A percentile compares a stretch with the other conserved stretches of the same genome.
phyloP scores from a whole-genome alignment of 2,329 filamentous ascomycete species.

The Aspergillus hiratsukae region DNA sequence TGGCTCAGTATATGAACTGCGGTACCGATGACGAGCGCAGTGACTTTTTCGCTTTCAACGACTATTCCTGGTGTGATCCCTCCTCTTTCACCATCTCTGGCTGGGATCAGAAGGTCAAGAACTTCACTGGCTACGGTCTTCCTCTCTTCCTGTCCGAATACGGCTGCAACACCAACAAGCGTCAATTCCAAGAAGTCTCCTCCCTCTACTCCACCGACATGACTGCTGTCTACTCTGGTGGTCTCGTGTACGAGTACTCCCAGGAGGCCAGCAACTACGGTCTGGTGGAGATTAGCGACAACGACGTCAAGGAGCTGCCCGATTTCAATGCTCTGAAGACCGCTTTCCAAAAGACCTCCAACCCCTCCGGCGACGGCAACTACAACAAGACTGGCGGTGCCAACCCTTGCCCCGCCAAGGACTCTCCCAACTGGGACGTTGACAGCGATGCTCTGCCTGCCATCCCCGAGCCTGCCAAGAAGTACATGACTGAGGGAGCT shows the following conservation, averaged over 20 bases:
- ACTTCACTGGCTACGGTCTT: slow-evolving; percentile 79
- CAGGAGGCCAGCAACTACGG: slow-evolving; percentile 79
- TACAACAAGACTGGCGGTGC: slow-evolving; percentile 53
- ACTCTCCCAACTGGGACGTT: slow-evolving; percentile 54
- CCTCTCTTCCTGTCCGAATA: slow-evolving; percentile 95
- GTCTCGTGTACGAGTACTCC: slow-evolving; percentile 93
- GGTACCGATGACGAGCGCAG: slow-evolving; percentile 76
- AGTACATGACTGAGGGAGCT: slow-evolving; percentile 56
- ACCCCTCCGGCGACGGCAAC: slow-evolving; percentile 54
- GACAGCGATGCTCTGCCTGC: slow-evolving; percentile 50
- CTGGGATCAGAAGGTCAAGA: slow-evolving; percentile 84
- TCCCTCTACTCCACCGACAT: slow-evolving; percentile 79
- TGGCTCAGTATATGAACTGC: slow-evolving; percentile 91
- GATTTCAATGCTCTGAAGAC: slow-evolving; percentile 60
- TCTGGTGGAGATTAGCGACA: slow-evolving; percentile 62
- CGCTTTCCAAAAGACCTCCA: slow-evolving; percentile 47
- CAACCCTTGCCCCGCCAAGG: slow-evolving; percentile 51
- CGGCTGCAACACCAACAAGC: slow-evolving; percentile 78
- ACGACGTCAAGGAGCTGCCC: slow-evolving; percentile 51
- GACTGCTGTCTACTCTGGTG: slow-evolving; percentile 88
- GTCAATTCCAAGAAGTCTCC: slow-evolving; percentile 73
- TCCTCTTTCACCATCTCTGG: slow-evolving; percentile 72
- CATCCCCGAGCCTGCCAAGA: slow-evolving; percentile 51
- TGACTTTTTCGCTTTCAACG: slow-evolving; percentile 89
- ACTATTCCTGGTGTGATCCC: slow-evolving; percentile 69